phyloP scores from a whole-genome alignment of 139 green algal species.

The Chlorella sorokiniana region DNA sequence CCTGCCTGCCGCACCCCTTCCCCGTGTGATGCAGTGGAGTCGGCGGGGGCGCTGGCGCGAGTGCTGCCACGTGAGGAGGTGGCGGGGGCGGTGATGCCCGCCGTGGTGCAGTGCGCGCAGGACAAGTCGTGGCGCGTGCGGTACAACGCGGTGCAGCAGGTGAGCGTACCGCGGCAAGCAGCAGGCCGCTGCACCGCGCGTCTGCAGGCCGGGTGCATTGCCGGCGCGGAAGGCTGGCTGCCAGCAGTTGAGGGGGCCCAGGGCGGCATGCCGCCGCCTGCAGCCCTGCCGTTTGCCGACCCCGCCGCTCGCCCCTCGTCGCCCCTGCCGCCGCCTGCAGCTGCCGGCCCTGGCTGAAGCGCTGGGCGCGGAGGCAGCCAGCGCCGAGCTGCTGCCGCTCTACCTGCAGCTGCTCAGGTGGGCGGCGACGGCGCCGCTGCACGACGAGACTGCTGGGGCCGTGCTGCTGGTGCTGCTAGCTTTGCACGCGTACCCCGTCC shows the following conservation, averaged over 20 bases:
- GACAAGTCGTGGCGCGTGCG: conserved; percentile 99
- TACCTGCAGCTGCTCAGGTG: conserved; percentile 81
- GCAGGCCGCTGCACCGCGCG: no score
- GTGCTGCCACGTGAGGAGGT: conserved; percentile 78
- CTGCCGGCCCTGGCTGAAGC: conserved; percentile 68
- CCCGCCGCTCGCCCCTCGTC: background rate
- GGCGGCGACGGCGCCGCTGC: background rate
- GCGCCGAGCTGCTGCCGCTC: conserved; percentile 81
- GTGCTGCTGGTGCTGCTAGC: background rate
- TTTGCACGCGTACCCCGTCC: no score
- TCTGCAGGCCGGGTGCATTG: background rate
- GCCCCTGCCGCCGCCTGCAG: background rate
- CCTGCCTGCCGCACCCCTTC: background rate
- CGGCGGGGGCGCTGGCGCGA: conserved; percentile 82
- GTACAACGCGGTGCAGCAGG: conserved; percentile 94
- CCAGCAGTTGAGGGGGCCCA: no score
- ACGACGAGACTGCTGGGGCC: background rate
- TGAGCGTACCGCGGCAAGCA: conserved; percentile 64
- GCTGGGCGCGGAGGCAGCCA: conserved; percentile 70
- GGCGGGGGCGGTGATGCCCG: conserved; percentile 5
- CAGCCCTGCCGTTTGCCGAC: no score
- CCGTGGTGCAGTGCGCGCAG: conserved; percentile 44
- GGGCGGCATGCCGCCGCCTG: no score
- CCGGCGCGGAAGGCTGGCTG: background rate
- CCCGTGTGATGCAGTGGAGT: conserved; percentile 17